Percentiles rank a stretch among this genome's conserved stretches.
phyloP scores from a whole-genome alignment of 225 moss, liverwort and hornwort species.

The Sphagnum tenellum region DNA sequence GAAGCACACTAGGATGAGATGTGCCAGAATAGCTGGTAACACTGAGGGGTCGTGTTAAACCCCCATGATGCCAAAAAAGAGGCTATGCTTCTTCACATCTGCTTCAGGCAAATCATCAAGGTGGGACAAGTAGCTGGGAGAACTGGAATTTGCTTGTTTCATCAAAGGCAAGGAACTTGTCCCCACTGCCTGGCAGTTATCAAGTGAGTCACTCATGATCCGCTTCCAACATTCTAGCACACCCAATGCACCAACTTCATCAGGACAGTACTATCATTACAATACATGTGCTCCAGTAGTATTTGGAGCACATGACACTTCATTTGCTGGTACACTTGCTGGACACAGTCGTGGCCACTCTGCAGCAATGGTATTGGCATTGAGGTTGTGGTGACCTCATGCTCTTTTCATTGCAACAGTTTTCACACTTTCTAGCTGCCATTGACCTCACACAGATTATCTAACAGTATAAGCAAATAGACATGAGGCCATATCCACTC shows the following conservation, averaged over 20 bases:
- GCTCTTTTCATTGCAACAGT: background rate
- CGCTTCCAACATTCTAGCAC: conserved; percentile 64
- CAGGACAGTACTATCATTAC: conserved; percentile 23
- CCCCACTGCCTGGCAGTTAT: conserved; percentile 12
- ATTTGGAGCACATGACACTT: conserved; percentile 10
- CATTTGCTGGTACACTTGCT: conserved; percentile 12
- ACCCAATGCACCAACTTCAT: conserved; percentile 26
- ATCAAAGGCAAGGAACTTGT: conserved; percentile 2
- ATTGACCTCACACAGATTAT: too few relatives aligned
- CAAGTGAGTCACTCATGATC: conserved; percentile 54
- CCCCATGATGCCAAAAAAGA: conserved; percentile 36
- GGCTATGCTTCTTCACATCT: conserved; percentile 19
- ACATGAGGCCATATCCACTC: too few relatives aligned
- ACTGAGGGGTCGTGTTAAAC: conserved; percentile 7
- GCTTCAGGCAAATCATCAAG: conserved; percentile 35
- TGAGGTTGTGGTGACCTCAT: background rate
- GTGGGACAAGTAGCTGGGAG: conserved; percentile 3
- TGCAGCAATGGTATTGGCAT: conserved; percentile 17
- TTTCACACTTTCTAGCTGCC: background rate
- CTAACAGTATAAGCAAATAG: too few relatives aligned
- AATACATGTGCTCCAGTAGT: conserved; percentile 10
- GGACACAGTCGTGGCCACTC: conserved; percentile 43
- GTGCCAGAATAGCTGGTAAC: too few relatives aligned
- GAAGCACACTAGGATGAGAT: too few relatives aligned
- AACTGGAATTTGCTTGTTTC: conserved; percentile 5